Percentiles rank a stretch among this genome's conserved stretches.
phyloP scores from a whole-genome alignment of 345 rosid species.

The Linum tenue region DNA sequence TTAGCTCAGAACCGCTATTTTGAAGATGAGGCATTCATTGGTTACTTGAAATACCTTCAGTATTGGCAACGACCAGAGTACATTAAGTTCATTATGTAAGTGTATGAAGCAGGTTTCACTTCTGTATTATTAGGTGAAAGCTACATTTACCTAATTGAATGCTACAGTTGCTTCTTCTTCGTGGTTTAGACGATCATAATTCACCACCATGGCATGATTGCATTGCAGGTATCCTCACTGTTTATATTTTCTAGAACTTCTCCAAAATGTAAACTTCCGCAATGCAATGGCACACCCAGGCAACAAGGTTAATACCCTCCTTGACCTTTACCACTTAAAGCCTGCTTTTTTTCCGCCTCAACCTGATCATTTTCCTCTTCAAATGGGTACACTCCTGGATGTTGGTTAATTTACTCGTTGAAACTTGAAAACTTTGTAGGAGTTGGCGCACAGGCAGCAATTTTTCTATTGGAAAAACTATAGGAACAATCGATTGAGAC shows the following conservation, averaged over 20 bases:
- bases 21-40: conserved; percentile 94
- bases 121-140: too few relatives aligned
- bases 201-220: conserved; percentile 8
- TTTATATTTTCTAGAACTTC: conserved; percentile 86
- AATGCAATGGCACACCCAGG: conserved; percentile 96
- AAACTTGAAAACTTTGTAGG: conserved; percentile 35
- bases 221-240: conserved; percentile 94
- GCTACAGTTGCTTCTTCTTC: not conserved
- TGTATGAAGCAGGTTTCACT: conserved; percentile 2
- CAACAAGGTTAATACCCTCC: conserved; percentile 51
- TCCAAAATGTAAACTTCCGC: conserved; percentile 88
- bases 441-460: conserved; percentile 90
- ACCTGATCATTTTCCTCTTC: conserved; percentile 4
- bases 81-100: conserved; percentile 85
- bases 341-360: conserved; percentile 2
- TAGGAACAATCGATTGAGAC: conserved; percentile 83
- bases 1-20: conserved; percentile 98
- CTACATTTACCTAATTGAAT: not conserved
- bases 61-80: conserved; percentile 97
- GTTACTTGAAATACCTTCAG: conserved; percentile 89
- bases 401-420: conserved; percentile 2
- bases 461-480: conserved; percentile 98
- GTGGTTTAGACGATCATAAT: not conserved
- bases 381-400: conserved; percentile 9
- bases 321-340: not conserved